Percentiles rank a stretch among this genome's conserved stretches.
Conservation (phyloP, 2,329 filamentous ascomycete species). For the Mariannaea sp. region DNA sequence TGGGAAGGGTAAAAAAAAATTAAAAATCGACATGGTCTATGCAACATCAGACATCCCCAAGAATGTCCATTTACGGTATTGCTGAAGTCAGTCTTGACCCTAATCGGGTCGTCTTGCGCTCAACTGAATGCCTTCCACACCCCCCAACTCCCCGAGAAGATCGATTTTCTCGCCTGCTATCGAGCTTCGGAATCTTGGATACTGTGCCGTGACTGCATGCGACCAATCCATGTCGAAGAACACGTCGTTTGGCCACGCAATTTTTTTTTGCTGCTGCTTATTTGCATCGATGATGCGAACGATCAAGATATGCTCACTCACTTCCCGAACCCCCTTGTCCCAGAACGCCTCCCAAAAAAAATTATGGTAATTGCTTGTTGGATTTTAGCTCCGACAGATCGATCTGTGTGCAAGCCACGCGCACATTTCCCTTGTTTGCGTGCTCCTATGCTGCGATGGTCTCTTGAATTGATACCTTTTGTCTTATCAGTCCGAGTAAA, state of each 20-base stretch:
- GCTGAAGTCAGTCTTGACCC: background rate
- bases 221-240: no score
- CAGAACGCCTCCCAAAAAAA: background rate
- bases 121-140: background rate
- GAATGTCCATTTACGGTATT: background rate
- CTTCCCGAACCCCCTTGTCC: background rate
- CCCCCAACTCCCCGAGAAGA: background rate
- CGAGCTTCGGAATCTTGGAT: background rate
- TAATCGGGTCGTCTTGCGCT: background rate
- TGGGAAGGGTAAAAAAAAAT: no score
- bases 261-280: background rate
- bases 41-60: background rate
- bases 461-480: no score
- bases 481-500: no score
- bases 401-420: background rate
- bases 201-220: no score
- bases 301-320: background rate
- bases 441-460: background rate
- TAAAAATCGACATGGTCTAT: background rate
- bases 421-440: background rate
- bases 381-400: background rate
- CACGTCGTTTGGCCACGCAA: no score
- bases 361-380: background rate
- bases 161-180: background rate
- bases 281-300: constrained; percentile 1